These are phyloP conservation scores for Pyrus betulifolia DNA, from an alignment of 306 rosid species.

Conservation along the genomic window DNA sequence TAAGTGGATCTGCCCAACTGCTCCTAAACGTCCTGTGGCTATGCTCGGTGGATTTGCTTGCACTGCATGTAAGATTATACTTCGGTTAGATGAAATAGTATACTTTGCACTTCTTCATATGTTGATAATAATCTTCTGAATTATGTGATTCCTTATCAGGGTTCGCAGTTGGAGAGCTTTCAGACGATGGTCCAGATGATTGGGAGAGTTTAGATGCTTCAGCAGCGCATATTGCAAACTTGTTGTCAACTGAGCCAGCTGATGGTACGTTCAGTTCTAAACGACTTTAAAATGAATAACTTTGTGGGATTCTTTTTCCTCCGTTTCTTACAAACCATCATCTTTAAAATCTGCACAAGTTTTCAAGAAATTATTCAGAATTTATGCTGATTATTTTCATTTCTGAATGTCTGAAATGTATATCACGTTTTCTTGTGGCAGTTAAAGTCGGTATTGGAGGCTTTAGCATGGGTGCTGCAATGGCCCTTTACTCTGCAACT, in stretches of 20 bases:
- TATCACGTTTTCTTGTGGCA: constrained; percentile 32
- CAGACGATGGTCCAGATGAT: constrained; percentile 90
- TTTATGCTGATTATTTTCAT: not conserved
- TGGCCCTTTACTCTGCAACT: constrained; percentile 91
- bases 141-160: constrained; percentile 43
- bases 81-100: not conserved
- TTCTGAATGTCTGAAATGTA: constrained; percentile 5
- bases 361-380: not conserved
- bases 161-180: constrained; percentile 93
- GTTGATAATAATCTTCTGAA: constrained; percentile 1
- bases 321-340: not conserved
- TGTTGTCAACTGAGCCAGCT: constrained; percentile 91
- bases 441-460: constrained; percentile 98
- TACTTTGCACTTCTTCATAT: not conserved
- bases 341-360: not conserved
- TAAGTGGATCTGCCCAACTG: constrained; percentile 99
- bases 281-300: not conserved
- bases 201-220: constrained; percentile 99
- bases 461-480: constrained; percentile 99
- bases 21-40: constrained; percentile 96
- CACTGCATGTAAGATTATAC: constrained; percentile 69
- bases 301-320: not conserved
- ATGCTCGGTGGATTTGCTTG: constrained; percentile 91
- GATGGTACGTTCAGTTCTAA: constrained; percentile 51
- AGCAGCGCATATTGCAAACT: constrained; percentile 85